A percentile compares a stretch with the other conserved stretches of the same genome.
phyloP scores from a whole-genome alignment of 441 rosid genomes.

The Macaranga tanarius region DNA sequence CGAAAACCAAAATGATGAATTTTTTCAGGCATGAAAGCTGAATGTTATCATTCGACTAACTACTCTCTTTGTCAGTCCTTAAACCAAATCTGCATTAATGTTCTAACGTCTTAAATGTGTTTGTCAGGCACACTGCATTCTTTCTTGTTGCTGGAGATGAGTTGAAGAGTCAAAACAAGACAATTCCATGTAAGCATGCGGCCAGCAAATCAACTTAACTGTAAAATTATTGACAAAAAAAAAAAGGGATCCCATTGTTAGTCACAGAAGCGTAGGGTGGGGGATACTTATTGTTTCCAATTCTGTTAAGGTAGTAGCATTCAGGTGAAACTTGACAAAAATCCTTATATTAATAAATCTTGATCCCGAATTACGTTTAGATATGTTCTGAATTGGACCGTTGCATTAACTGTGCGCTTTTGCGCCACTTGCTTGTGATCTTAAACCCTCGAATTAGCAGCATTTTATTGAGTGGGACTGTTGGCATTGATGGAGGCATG shows the following conservation, averaged over 20 bases:
- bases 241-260: background rate
- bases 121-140: conserved; percentile 86
- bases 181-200: conserved; percentile 51
- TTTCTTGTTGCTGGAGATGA: conserved; percentile 95
- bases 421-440: background rate
- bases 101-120: background rate
- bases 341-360: conserved; percentile 8
- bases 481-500: background rate
- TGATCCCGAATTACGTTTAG: background rate
- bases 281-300: conserved; percentile 6
- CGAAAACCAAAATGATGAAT: conserved; percentile 76
- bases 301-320: background rate
- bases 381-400: background rate
- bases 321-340: conserved; percentile 5
- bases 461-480: background rate
- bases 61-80: too few species aligned
- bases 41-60: too few species aligned
- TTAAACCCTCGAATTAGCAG: background rate
- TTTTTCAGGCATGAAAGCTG: conserved; percentile 60
- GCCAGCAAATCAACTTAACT: conserved; percentile 40
- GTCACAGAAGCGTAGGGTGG: conserved; percentile 4
- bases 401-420: background rate
- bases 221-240: conserved; percentile 17
- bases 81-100: too few species aligned
- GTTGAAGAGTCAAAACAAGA: conserved; percentile 59